These are phyloP conservation scores for Pleurotus sapidus DNA, from an alignment of 768 basidiomycete species.

Conservation along the genomic window DNA sequence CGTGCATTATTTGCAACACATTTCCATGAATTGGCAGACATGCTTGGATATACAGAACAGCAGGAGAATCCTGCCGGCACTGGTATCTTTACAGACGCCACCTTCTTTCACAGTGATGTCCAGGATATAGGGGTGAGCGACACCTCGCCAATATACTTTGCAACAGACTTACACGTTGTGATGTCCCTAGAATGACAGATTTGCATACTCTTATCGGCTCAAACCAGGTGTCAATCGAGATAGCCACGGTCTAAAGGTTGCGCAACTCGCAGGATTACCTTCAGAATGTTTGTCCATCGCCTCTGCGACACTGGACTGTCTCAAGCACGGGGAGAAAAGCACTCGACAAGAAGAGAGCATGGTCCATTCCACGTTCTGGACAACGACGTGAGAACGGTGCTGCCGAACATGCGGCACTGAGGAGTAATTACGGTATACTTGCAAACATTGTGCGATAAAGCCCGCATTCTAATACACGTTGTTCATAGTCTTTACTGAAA, in stretches of 20 bases:
- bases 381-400: constrained; percentile 1
- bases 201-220: constrained; percentile 82
- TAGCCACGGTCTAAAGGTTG: constrained; percentile 90
- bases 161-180: no score
- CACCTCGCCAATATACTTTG: no score
- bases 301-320: constrained; percentile 40
- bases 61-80: constrained; percentile 30
- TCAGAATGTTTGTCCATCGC: constrained; percentile 58
- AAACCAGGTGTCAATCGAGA: constrained; percentile 83
- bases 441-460: no score
- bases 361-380: neutral
- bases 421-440: no score
- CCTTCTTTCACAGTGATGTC: constrained; percentile 89
- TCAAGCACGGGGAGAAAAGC: constrained; percentile 23
- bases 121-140: constrained; percentile 68
- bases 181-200: constrained; percentile 59
- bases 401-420: neutral
- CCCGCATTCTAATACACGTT: no score
- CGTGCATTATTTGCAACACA: constrained; percentile 98
- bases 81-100: constrained; percentile 57
- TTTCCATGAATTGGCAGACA: constrained; percentile 89
- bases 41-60: constrained; percentile 60
- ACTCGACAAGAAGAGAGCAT: neutral
- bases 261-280: constrained; percentile 85
- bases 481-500: no score